phyloP scores from a whole-genome alignment of 108 stramenopile species.

The Conticribra weissflogii region DNA sequence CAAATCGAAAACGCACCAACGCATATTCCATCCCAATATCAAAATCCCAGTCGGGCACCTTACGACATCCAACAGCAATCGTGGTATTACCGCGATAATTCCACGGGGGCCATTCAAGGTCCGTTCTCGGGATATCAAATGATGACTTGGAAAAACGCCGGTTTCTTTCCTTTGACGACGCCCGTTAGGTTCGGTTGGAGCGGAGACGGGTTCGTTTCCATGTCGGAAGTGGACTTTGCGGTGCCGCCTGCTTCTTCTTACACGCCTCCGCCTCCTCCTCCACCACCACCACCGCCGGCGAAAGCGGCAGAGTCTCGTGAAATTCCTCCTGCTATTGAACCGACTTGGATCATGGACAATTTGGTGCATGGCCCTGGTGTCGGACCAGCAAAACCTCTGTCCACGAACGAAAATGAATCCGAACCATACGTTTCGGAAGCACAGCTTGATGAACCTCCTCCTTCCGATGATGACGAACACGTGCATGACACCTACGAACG shows the following conservation, averaged over 20 bases:
- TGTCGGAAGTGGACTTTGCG: conserved; percentile 40
- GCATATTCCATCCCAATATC: conserved; percentile 10
- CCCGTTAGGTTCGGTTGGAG: conserved; percentile 32
- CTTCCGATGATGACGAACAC: conserved; percentile 19
- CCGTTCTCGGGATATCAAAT: conserved; percentile 62
- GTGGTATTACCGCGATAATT: conserved; percentile 74
- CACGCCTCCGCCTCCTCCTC: conserved; percentile 19
- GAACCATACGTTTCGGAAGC: conserved; percentile 8
- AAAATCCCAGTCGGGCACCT: background rate
- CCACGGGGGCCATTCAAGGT: conserved; percentile 69
- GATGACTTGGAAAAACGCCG: conserved; percentile 68
- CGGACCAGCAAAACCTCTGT: background rate
- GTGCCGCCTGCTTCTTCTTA: background rate
- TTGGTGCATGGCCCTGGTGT: too few species aligned
- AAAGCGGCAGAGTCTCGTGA: conserved; percentile 12
- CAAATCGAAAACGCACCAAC: conserved; percentile 19
- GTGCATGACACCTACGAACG: background rate
- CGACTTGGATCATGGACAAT: too few species aligned
- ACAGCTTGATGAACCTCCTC: conserved; percentile 19
- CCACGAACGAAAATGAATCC: background rate
- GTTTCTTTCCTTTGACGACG: conserved; percentile 54
- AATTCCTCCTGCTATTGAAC: too few species aligned
- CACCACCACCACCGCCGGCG: background rate
- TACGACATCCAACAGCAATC: conserved; percentile 38
- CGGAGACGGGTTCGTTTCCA: conserved; percentile 23